Base-by-base conservation (phyloP, 768 basidiomycete species). In the Thelephora aurantiotincta region DNA sequence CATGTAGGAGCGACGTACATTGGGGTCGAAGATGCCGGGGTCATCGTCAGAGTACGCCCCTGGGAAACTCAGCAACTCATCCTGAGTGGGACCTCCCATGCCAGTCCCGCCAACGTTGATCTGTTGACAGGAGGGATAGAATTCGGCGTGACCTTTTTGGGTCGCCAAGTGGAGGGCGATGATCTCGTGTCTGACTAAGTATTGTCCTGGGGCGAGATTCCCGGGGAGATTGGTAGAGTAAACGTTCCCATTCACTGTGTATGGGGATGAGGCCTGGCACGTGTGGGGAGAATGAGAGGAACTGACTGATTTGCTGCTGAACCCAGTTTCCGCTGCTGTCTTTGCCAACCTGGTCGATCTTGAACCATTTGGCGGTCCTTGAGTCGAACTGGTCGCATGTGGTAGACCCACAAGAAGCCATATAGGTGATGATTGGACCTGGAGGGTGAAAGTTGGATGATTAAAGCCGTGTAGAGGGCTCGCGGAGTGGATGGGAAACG, bases 151-250 rank as follows among this genome's bases (percentile, higher is more conserved):
- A 5, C 78, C 77, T 14, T 57, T 9, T 2, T 56, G 52, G n/a
- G 57, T 67, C 5, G 72, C 84, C 42, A 78, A 69, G 56, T 88
- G 86, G 12, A 88, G 73, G 9, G 80, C 79, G 59, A 88, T 79
- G 61, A 88, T 80, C 59, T 89, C 85, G 59, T 85, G 78, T 1
- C 85, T 81, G 57, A 87, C 60, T 50, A 89, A 67, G 60, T 88
- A 88, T 54, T 80, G 74, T 4, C 86, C 86, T 2, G 80, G 63
- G 2, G 75, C 68, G 47, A 89, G 59, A 41, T 70, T 72, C 16
- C 43, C 18, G n/a, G 66, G 67, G 35, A 69, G 53, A 2, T 56
- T 66, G 45, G 66, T 43, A 30, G 49, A 48, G 49, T 52, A 50
- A 22, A 61, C 50, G 4, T 46, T 12, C 30, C 57, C 57, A 26